phyloP scores from a whole-genome alignment of 306 rosid species.

The Castanea sativa region DNA sequence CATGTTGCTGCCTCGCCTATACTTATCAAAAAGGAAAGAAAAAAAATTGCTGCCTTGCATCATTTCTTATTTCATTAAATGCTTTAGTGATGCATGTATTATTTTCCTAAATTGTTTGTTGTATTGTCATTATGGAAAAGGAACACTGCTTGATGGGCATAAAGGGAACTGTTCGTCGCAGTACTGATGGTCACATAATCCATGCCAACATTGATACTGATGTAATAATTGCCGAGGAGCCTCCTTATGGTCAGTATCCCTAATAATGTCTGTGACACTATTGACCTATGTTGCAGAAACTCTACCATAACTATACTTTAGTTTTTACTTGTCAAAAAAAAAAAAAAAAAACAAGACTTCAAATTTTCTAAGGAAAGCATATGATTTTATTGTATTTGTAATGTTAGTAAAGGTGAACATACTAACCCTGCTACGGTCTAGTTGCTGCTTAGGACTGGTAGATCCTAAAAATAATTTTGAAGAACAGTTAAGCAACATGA shows the following conservation, averaged over 20 bases:
- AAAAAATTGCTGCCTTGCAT: background rate
- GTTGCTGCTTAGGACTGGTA: too few relatives aligned
- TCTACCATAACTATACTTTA: too few relatives aligned
- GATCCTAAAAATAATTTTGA: too few relatives aligned
- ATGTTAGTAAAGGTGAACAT: too few relatives aligned
- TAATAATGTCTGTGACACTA: background rate
- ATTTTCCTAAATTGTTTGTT: conserved; percentile 10
- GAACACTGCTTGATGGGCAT: conserved; percentile 99
- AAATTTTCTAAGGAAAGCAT: too few relatives aligned
- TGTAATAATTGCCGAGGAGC: conserved; percentile 96
- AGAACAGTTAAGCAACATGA: too few relatives aligned
- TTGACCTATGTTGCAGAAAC: background rate
- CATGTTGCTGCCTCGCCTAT: background rate
- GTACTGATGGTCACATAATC: conserved; percentile 98
- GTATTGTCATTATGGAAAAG: conserved; percentile 39
- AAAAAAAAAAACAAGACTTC: too few relatives aligned
- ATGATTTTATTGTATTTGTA: too few relatives aligned
- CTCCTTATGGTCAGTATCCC: conserved; percentile 84
- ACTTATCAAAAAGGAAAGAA: too few relatives aligned
- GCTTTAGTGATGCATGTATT: background rate
- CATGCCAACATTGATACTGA: conserved; percentile 99
- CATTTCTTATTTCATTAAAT: background rate
- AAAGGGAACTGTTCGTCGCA: conserved; percentile 98
- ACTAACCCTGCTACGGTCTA: too few relatives aligned
- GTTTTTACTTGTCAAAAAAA: too few relatives aligned